Conservation (phyloP, 805 yeast genomes). For the Candida fluviatilis region DNA sequence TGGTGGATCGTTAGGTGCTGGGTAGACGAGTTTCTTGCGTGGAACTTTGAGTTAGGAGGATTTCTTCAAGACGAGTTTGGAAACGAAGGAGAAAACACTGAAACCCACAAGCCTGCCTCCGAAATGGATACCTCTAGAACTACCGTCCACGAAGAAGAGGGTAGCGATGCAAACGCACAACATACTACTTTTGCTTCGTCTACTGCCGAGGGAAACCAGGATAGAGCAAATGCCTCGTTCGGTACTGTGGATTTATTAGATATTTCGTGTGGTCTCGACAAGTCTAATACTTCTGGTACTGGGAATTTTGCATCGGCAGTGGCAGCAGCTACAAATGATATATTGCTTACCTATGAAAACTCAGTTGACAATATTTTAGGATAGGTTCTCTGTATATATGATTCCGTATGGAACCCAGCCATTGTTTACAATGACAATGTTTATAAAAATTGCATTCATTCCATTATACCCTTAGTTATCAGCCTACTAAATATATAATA, state of each 20-base stretch:
- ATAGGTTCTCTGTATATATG: background rate
- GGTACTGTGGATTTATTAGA: slow-evolving; percentile 11
- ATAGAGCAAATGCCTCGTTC: slow-evolving; percentile 7
- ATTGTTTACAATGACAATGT: background rate
- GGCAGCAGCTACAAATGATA: slow-evolving; percentile 6
- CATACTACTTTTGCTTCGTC: slow-evolving; percentile 1
- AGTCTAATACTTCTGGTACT: background rate
- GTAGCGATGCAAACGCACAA: background rate
- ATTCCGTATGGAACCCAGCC: too few relatives aligned
- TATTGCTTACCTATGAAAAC: slow-evolving; percentile 11
- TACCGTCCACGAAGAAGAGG: background rate
- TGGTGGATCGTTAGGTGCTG: slow-evolving; percentile 80
- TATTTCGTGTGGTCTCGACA: slow-evolving; percentile 8
- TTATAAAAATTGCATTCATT: background rate
- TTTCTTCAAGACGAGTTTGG: slow-evolving; percentile 34
- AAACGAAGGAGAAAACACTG: background rate
- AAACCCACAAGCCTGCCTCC: background rate
- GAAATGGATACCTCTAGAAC: slow-evolving; percentile 3
- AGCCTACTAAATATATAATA: too few relatives aligned
- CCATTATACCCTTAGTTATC: slow-evolving; percentile 1
- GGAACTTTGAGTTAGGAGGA: slow-evolving; percentile 64
- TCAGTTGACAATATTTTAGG: slow-evolving; percentile 12
- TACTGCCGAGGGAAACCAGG: slow-evolving; percentile 3
- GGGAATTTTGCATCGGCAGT: slow-evolving; percentile 5
- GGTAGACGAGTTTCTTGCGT: slow-evolving; percentile 68